A percentile compares a stretch with the other conserved stretches of the same genome.
Evolutionary conservation across 2,329 filamentous ascomycete genomes (phyloP).

Genomic region (Beauveria medogensis): DNA sequence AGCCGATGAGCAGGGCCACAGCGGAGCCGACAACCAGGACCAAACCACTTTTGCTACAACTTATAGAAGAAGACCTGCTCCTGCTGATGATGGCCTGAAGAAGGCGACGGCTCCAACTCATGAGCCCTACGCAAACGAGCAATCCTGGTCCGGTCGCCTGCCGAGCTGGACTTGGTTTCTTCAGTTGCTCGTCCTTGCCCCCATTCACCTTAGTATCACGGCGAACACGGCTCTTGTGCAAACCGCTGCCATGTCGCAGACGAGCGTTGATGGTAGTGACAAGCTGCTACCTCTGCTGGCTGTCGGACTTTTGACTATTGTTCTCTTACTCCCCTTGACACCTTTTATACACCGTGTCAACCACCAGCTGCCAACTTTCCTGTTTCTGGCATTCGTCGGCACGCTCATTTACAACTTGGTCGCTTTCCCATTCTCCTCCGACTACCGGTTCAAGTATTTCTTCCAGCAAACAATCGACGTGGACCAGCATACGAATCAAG

Average conservation of each 20-base stretch:
- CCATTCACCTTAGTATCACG: slow-evolving; percentile 67
- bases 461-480: slow-evolving; percentile 79
- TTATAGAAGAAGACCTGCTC: slow-evolving; percentile 39
- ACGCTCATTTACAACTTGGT: slow-evolving; percentile 80
- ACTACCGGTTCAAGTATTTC: slow-evolving; percentile 75
- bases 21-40: slow-evolving; percentile 23
- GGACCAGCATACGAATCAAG: slow-evolving; percentile 60
- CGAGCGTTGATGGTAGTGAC: slow-evolving; percentile 72
- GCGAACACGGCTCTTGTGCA: slow-evolving; percentile 69
- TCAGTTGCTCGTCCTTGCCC: slow-evolving; percentile 73
- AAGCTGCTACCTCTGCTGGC: slow-evolving; percentile 64
- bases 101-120: slow-evolving; percentile 17
- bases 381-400: slow-evolving; percentile 63
- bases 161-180: slow-evolving; percentile 82
- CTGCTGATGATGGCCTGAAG: slow-evolving; percentile 28
- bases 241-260: slow-evolving; percentile 68
- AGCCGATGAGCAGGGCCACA: slow-evolving; percentile 25
- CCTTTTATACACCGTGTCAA: slow-evolving; percentile 85
- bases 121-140: slow-evolving; percentile 59
- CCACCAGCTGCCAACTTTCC: slow-evolving; percentile 70
- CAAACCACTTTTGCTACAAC: slow-evolving; percentile 47
- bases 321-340: slow-evolving; percentile 66
- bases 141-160: slow-evolving; percentile 73
- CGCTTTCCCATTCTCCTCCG: slow-evolving; percentile 79
- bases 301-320: slow-evolving; percentile 57